Base-by-base conservation (phyloP, 768 basidiomycete genomes). In the Lanmaoa rubissima region DNA sequence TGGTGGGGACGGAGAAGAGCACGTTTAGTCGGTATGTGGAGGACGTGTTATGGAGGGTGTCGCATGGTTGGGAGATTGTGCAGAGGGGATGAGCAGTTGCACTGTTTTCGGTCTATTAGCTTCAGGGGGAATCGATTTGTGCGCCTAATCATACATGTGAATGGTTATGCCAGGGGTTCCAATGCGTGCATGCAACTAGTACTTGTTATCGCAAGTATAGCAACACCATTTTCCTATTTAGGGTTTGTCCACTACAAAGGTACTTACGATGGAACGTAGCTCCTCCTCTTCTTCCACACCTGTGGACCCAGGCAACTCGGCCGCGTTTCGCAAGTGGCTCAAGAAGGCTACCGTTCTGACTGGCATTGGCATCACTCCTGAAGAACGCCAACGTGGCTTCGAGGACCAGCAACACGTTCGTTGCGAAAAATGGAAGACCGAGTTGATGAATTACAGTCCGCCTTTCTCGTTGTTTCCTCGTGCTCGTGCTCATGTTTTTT, bases 21-120 rank as follows among this genome's bases (percentile, higher is more conserved):
- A 92, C 91, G 32, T 92, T 90, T 61, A 88, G 87, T 67, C 72
- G 76, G 51, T 93, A 85, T 60, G 79, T 88, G 19, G 73, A 76
- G 54, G 85, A 89, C 55, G 81, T 89, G 26, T 65, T 92, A 59
- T 88, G 88, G 86, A 75, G 79, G 64, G 76, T 68, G 49, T 79
- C 81, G 67, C 85, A 85, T 62, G 78, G 77, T 0, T 72, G 74
- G 63, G 72, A 74, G 35, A 82, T 87, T 32, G 73, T 79, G 11
- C 73, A 81, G 56, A 73, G 82, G 55, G 82, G 82, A 13, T 80
- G 48, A 61, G 31, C 13, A 7, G 7, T 3, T n/a, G 13, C 5
- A 1, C 19, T 12, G 40, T 10, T n/a, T 48, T 48, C 5, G 16
- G 34, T 28, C 24, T 28, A 34, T 9, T 31, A 11, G 7, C 28